Evolutionary conservation across 176 grass and related monocot species (phyloP).

Genomic region (Aegilops sharonensis): DNA sequence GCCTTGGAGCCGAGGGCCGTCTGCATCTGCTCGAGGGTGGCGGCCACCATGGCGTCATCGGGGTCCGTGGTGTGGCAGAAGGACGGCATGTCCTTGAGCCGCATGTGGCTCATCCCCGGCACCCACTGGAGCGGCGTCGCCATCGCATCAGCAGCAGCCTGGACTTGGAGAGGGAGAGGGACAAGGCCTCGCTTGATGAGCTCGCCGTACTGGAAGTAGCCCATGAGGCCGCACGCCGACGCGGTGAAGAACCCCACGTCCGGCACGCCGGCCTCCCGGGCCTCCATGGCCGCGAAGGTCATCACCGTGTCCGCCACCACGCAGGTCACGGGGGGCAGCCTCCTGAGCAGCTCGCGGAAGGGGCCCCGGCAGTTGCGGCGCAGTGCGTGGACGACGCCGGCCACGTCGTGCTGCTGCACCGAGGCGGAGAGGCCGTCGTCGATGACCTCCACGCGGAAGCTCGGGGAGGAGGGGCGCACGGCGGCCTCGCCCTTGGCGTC

Average conservation of each 20-base stretch:
- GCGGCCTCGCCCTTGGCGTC: neutral
- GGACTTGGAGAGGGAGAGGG: neutral
- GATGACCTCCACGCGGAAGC: slow-evolving; percentile 41
- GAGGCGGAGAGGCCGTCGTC: slow-evolving; percentile 31
- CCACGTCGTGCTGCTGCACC: neutral
- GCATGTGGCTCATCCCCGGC: slow-evolving; percentile 3
- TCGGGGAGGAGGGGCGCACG: neutral
- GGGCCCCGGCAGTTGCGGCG: slow-evolving; percentile 33
- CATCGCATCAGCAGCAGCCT: neutral
- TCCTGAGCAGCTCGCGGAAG: neutral
- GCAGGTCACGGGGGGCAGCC: slow-evolving; percentile 15
- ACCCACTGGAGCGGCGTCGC: slow-evolving; percentile 33
- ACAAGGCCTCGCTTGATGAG: slow-evolving; percentile 23
- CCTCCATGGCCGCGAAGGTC: slow-evolving; percentile 32
- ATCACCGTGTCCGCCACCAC: slow-evolving; percentile 45
- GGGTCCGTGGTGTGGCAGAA: slow-evolving; percentile 33
- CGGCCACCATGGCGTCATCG: slow-evolving; percentile 29
- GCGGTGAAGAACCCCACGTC: slow-evolving; percentile 52
- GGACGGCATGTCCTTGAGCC: slow-evolving; percentile 37
- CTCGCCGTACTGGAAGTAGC: slow-evolving; percentile 31
- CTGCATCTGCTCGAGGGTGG: slow-evolving; percentile 15
- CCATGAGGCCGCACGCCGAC: slow-evolving; percentile 34
- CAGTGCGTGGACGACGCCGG: slow-evolving; percentile 5
- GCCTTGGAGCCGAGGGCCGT: slow-evolving; percentile 13
- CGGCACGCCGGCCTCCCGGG: slow-evolving; percentile 32